These are phyloP conservation scores for Sporothrix variecibatus DNA, from an alignment of 2,329 filamentous ascomycete genomes.

Conservation along the genomic window DNA sequence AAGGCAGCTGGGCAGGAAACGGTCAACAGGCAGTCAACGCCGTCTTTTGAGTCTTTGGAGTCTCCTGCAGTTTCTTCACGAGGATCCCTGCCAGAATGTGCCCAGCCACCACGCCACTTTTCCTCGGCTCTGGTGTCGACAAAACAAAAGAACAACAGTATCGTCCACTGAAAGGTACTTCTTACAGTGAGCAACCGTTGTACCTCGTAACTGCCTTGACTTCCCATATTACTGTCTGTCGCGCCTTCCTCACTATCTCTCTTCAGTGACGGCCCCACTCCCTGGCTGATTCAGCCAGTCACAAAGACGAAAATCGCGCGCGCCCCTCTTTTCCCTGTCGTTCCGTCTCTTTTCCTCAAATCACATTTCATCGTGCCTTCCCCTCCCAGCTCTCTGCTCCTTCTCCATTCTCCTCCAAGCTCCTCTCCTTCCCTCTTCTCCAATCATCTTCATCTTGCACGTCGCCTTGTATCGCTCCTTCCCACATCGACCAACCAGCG, in stretches of 20 bases:
- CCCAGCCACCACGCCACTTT: slow-evolving; percentile 14
- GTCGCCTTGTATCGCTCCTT: slow-evolving; percentile 28
- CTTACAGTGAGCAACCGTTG: background rate
- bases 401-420: slow-evolving; percentile 34
- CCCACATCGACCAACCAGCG: background rate
- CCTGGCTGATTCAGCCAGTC: slow-evolving; percentile 50
- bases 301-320: slow-evolving; percentile 42
- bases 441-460: slow-evolving; percentile 44
- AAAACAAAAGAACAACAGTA: too few relatives aligned
- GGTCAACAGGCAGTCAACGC: background rate
- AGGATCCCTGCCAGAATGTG: background rate
- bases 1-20: background rate
- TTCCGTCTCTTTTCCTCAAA: slow-evolving; percentile 47
- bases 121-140: background rate
- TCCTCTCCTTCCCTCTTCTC: slow-evolving; percentile 44
- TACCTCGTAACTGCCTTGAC: background rate
- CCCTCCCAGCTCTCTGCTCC: background rate
- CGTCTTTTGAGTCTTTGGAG: too few relatives aligned
- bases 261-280: slow-evolving; percentile 12
- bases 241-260: background rate
- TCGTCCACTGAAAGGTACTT: too few relatives aligned
- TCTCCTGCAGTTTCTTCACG: background rate
- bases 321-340: slow-evolving; percentile 34
- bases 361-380: slow-evolving; percentile 46
- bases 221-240: background rate